phyloP scores from a whole-genome alignment of 768 basidiomycete genomes.

The Inosperma sp. region DNA sequence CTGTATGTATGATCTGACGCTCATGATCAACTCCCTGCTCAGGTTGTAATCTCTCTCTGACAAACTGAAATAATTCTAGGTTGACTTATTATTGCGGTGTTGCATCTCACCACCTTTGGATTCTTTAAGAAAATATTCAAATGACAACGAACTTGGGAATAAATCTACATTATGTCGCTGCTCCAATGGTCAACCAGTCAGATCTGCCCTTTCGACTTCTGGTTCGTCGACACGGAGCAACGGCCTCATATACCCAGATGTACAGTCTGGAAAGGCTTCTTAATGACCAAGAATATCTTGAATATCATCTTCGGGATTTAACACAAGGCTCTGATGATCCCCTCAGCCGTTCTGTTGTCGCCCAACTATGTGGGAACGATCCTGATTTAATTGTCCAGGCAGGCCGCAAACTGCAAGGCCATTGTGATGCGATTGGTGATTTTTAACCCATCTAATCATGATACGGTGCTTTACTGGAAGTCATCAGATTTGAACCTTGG shows the following conservation, averaged over 20 bases:
- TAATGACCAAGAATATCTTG: conserved; percentile 59
- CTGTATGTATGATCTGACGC: too few species aligned
- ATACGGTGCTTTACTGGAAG: conserved; percentile 11
- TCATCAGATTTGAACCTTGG: conserved; percentile 71
- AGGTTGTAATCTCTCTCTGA: too few species aligned
- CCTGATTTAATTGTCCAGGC: conserved; percentile 56
- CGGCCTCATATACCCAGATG: conserved; percentile 76
- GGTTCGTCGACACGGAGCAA: conserved; percentile 57
- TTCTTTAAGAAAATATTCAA: too few species aligned
- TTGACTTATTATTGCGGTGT: too few species aligned
- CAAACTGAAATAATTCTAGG: too few species aligned
- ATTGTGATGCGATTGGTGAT: conserved; percentile 70
- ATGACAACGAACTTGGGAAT: not conserved
- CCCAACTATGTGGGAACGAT: conserved; percentile 72
- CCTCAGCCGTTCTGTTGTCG: conserved; percentile 49
- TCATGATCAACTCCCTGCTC: too few species aligned
- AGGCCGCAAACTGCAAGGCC: conserved; percentile 51
- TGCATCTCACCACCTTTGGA: too few species aligned
- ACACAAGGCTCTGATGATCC: conserved; percentile 24
- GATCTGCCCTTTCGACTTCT: conserved; percentile 70
- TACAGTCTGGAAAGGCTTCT: conserved; percentile 57
- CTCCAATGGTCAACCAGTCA: conserved; percentile 79
- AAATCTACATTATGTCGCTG: conserved; percentile 41
- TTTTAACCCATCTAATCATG: not conserved
- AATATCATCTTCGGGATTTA: conserved; percentile 58